These are phyloP conservation scores for Hamigera avellanea DNA, from an alignment of 495 filamentous ascomycete species.

Conservation along the genomic window DNA sequence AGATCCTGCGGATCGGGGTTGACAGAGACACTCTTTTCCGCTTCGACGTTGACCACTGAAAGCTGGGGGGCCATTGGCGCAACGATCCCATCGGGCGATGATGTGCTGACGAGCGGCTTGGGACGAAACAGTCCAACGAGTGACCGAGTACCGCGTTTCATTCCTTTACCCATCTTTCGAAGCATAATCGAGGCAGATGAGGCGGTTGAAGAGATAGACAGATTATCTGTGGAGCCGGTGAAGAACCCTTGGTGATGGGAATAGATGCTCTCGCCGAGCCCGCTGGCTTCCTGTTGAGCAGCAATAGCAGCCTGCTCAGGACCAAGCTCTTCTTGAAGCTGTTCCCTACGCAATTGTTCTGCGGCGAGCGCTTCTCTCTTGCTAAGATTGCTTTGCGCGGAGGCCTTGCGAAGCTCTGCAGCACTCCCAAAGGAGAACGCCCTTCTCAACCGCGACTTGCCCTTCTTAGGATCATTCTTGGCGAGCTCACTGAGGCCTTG, in stretches of 20 bases:
- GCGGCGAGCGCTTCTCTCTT: constrained; percentile 43
- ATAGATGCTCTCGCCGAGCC: constrained; percentile 90
- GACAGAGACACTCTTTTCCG: constrained; percentile 77
- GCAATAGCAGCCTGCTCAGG: constrained; percentile 85
- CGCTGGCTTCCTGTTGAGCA: constrained; percentile 78
- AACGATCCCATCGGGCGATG: constrained; percentile 50
- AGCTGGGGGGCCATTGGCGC: constrained; percentile 67
- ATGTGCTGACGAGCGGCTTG: constrained; percentile 76
- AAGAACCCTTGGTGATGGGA: constrained; percentile 72
- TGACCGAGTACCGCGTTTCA: constrained; percentile 85
- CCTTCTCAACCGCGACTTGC: constrained; percentile 77
- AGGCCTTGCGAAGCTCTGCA: constrained; percentile 74
- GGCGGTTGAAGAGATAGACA: constrained; percentile 94
- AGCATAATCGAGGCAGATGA: constrained; percentile 99
- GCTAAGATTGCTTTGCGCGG: constrained; percentile 48
- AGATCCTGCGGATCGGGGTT: constrained; percentile 61
- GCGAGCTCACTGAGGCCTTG: constrained; percentile 71
- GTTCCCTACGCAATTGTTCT: constrained; percentile 59
- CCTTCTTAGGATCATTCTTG: constrained; percentile 59
- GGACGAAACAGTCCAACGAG: constrained; percentile 92
- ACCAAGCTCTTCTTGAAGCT: constrained; percentile 60
- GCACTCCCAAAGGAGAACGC: constrained; percentile 98
- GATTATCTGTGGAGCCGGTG: constrained; percentile 84
- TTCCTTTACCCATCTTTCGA: constrained; percentile 95
- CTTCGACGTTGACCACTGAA: constrained; percentile 92